Evolutionary conservation across 2,329 filamentous ascomycete genomes (phyloP).

Genomic region (Zarea fungicola): DNA sequence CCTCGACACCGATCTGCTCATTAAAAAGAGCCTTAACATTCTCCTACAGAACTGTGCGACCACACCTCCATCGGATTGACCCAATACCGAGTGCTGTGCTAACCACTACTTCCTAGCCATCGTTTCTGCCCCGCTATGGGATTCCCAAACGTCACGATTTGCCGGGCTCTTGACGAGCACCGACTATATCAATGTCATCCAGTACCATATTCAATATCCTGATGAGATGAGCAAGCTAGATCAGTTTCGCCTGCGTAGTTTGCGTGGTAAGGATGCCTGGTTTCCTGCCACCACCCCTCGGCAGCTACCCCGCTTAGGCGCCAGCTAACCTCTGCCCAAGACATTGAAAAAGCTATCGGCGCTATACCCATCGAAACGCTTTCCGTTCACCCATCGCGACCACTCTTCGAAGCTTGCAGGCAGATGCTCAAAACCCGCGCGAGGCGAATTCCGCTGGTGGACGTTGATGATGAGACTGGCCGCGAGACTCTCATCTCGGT

Average conservation of each 20-base stretch:
- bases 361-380: slow-evolving; percentile 89
- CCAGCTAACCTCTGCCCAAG: slow-evolving; percentile 38
- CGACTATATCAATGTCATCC: slow-evolving; percentile 97
- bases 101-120: slow-evolving; percentile 59
- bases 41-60: slow-evolving; percentile 84
- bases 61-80: slow-evolving; percentile 1
- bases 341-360: slow-evolving; percentile 91
- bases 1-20: slow-evolving; percentile 88
- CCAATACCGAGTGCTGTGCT: slow-evolving; percentile 13
- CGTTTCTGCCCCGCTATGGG: slow-evolving; percentile 95
- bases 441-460: slow-evolving; percentile 87
- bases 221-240: slow-evolving; percentile 86
- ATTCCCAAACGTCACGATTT: slow-evolving; percentile 87
- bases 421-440: slow-evolving; percentile 92
- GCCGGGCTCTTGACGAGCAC: slow-evolving; percentile 91
- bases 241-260: slow-evolving; percentile 85
- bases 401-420: slow-evolving; percentile 91
- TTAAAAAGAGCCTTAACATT: slow-evolving; percentile 95
- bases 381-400: slow-evolving; percentile 85
- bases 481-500: slow-evolving; percentile 92
- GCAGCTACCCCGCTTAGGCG: background rate
- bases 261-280: slow-evolving; percentile 66
- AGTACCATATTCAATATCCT: slow-evolving; percentile 98
- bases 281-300: background rate
- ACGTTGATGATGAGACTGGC: slow-evolving; percentile 89